Evolutionary conservation across 2,329 filamentous ascomycete genomes (phyloP).

Genomic region (Trichophyton rubrum): DNA sequence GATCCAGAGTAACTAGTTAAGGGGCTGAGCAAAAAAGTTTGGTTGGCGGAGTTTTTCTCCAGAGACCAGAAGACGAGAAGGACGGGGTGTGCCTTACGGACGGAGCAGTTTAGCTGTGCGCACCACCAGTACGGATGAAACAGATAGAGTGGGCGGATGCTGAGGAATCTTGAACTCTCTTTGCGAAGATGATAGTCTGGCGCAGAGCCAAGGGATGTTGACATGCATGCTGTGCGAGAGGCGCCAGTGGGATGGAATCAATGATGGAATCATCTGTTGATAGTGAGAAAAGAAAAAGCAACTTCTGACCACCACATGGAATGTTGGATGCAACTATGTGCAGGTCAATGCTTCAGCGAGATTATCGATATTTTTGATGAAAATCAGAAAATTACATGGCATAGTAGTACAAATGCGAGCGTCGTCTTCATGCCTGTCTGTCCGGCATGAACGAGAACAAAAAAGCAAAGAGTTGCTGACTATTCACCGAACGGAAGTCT

Average conservation of each 20-base stretch:
- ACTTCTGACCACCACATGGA: background rate
- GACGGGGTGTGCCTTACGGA: too few relatives aligned
- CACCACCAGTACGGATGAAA: background rate
- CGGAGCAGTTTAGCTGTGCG: too few relatives aligned
- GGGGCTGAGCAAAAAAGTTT: background rate
- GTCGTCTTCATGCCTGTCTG: background rate
- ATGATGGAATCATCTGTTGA: background rate
- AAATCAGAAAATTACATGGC: constrained; percentile 2
- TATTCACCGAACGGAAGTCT: background rate
- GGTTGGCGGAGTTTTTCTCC: background rate
- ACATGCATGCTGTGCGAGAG: background rate
- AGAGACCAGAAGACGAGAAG: too few relatives aligned
- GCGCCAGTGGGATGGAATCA: background rate
- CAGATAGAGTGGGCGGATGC: background rate
- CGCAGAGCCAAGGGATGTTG: background rate
- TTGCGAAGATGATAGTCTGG: background rate
- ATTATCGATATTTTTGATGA: background rate
- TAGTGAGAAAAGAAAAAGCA: background rate
- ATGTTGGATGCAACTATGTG: background rate
- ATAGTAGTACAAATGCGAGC: constrained; percentile 1
- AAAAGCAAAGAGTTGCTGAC: background rate
- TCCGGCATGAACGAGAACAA: background rate
- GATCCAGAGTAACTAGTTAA: too few relatives aligned
- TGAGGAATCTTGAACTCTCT: constrained; percentile 4
- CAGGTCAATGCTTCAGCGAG: background rate